phyloP scores from a whole-genome alignment of 768 basidiomycete genomes.

The Pleurotus pulmonarius region DNA sequence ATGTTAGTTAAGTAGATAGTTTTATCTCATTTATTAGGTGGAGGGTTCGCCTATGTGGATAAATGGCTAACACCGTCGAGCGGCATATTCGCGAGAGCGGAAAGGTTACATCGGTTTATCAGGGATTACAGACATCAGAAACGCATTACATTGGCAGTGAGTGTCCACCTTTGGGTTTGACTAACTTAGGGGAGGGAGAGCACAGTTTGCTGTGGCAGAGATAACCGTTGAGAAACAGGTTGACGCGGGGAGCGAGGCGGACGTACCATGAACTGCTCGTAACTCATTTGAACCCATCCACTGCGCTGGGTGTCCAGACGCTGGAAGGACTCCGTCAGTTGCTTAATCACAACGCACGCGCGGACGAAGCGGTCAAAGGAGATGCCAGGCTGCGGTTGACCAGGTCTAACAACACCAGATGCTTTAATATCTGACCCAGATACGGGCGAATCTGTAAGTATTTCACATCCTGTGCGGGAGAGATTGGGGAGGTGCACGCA shows the following conservation, averaged over 20 bases:
- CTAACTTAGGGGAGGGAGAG: conserved; percentile 4
- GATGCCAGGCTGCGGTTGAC: conserved; percentile 51
- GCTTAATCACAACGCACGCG: conserved; percentile 79
- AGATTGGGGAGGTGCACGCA: conserved; percentile 25
- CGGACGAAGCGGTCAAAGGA: conserved; percentile 85
- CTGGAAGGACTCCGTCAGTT: conserved; percentile 77
- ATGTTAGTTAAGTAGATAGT: too few species aligned
- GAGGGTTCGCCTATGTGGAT: too few species aligned
- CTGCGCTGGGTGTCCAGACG: conserved; percentile 70
- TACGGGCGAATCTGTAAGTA: conserved; percentile 28
- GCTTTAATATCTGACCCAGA: conserved; percentile 58
- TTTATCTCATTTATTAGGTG: too few species aligned
- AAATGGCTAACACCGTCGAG: too few species aligned
- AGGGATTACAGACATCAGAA: too few species aligned
- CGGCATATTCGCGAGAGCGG: too few species aligned
- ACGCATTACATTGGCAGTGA: too few species aligned
- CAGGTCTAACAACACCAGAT: conserved; percentile 28
- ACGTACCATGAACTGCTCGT: conserved; percentile 74
- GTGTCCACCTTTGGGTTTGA: neutral
- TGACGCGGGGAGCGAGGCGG: neutral
- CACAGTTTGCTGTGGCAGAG: neutral
- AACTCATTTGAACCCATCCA: conserved; percentile 76
- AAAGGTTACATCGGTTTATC: too few species aligned
- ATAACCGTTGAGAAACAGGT: neutral
- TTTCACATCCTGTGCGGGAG: neutral